These are phyloP conservation scores for Sequoia sempervirens DNA, from an alignment of 75 land plant species.

Conservation along the genomic window DNA sequence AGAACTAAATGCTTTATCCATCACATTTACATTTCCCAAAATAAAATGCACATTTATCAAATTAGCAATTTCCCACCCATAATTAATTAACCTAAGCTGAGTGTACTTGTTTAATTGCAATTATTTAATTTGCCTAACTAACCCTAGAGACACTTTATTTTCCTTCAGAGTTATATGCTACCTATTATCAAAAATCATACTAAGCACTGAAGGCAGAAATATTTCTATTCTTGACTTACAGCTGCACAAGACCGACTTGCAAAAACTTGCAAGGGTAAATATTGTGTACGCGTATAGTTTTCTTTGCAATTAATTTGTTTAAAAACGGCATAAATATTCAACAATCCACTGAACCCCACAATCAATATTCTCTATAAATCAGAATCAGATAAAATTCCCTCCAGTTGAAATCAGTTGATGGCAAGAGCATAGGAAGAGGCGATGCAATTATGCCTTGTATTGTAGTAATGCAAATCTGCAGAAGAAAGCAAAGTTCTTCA, in stretches of 20 bases:
- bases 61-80: too few species aligned
- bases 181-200: neutral
- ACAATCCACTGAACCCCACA: neutral
- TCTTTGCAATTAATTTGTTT: neutral
- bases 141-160: too few species aligned
- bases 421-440: neutral
- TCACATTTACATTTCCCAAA: too few species aligned
- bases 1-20: too few species aligned
- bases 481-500: too few species aligned
- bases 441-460: neutral
- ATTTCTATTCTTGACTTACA: neutral
- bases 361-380: too few species aligned
- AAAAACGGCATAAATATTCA: neutral
- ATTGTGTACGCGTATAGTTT: neutral
- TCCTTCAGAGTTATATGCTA: too few species aligned
- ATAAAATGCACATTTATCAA: too few species aligned
- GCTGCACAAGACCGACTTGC: neutral
- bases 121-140: too few species aligned
- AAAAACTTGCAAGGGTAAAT: neutral
- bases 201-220: too few species aligned
- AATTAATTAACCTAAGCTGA: too few species aligned
- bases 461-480: neutral
- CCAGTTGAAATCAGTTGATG: neutral
- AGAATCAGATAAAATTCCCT: neutral
- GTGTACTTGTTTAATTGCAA: too few species aligned